Base-by-base conservation (phyloP, 192 early-diverging fungal genomes). In the Gaertneriomyces semiglobifer region DNA sequence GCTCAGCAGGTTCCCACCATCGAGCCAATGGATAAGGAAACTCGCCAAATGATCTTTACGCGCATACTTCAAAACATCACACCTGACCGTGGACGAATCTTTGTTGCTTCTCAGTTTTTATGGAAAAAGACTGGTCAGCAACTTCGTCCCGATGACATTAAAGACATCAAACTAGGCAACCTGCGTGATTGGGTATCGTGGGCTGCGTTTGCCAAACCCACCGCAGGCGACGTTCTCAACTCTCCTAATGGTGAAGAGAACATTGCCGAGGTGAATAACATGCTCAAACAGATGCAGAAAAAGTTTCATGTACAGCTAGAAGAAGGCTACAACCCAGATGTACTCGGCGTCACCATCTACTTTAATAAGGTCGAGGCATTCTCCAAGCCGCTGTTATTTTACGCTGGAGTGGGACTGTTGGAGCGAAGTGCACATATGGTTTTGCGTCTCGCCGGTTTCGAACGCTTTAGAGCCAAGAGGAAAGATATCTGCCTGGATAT, bases 281-380 rank as follows among this genome's bases (percentile, higher is more conserved):
- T 62, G 61, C 7, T 62, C 7, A 50, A 62, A 7, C 44, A 62
- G 14, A 45, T 45, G 44, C 40, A 42, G 57, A 42, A 42, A 42
- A 42, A 33, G n/a, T 42, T 42, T 38, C 39, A 42, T 7, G 9
- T 58, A 42, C 8, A n/a, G n/a, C 3, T 58, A n/a, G 14, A 50
- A 16, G 45, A 54, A 12, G 61, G 61, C 25, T 33, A 33, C 25
- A 33, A 33, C 25, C 57, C 19, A 41, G 43, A 38, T 11, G n/a
- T 58, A 0, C n/a, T 18, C 6, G 44, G 18, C 7, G 44, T 44
- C 7, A 62, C 61, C 16, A 62, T 62, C 42, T 43, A 43, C 12
- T 44, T 48, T 44, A 62, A 62, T 19, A 19, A 45, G 11, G 61
- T 62, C 16, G 61, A 62, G 47, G 61, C 61, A 12, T 62, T 43